Percentiles rank a stretch among this genome's conserved stretches.
Evolutionary conservation across 768 basidiomycete species (phyloP).

Genomic region (Ramaria rubella): DNA sequence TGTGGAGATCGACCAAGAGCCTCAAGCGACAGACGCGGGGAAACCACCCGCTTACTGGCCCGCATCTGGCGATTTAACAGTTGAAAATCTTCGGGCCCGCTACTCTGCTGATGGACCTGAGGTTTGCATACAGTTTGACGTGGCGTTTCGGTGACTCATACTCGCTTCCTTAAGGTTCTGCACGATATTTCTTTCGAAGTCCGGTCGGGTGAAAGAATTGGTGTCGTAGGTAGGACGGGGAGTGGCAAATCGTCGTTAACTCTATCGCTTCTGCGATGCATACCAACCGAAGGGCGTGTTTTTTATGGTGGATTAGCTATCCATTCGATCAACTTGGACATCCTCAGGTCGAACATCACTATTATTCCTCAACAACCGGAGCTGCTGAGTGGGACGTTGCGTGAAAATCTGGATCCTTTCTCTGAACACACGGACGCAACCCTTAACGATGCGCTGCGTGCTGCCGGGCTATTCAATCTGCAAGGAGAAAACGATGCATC

Average conservation of each 20-base stretch:
- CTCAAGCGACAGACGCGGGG: conserved; percentile 18
- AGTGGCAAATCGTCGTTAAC: conserved; percentile 19
- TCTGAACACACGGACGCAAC: conserved; percentile 39
- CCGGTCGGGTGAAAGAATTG: conserved; percentile 40
- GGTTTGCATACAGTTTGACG: background rate
- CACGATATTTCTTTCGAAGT: conserved; percentile 36
- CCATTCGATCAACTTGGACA: conserved; percentile 49
- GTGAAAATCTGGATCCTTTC: conserved; percentile 42
- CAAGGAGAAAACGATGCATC: conserved; percentile 16
- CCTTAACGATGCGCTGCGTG: conserved; percentile 33
- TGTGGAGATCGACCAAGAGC: conserved; percentile 33
- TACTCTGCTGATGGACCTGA: conserved; percentile 19
- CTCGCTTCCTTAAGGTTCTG: conserved; percentile 21
- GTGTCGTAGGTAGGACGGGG: conserved; percentile 22
- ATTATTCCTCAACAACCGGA: conserved; percentile 44
- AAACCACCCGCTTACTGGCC: conserved; percentile 39
- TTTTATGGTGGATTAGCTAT: conserved; percentile 36
- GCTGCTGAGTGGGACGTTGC: conserved; percentile 26
- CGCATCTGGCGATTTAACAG: conserved; percentile 29
- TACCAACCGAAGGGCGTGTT: conserved; percentile 33
- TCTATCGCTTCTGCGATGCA: conserved; percentile 32
- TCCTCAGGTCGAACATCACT: conserved; percentile 50
- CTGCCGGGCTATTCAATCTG: conserved; percentile 29
- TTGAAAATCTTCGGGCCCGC: conserved; percentile 31
- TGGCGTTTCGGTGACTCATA: conserved; percentile 24